These are phyloP conservation scores for Gelatoporia subvermispora DNA, from an alignment of 768 basidiomycete species.

Conservation along the genomic window DNA sequence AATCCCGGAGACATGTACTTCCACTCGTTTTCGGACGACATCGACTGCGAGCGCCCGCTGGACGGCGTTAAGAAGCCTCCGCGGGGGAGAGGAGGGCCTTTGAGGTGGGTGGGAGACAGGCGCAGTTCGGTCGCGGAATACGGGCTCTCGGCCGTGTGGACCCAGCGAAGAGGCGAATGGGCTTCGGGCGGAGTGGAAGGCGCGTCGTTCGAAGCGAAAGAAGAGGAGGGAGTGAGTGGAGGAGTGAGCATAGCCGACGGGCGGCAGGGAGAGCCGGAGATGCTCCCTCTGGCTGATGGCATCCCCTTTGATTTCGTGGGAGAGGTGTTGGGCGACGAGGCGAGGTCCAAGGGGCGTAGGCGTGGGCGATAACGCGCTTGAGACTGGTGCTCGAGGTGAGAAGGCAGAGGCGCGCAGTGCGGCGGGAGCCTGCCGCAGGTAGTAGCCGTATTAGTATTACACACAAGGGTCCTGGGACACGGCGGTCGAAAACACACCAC, in stretches of 20 bases:
- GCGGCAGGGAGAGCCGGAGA: conserved; percentile 14
- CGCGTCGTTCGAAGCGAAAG: conserved; percentile 35
- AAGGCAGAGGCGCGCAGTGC: conserved; percentile 39
- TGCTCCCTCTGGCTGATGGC: conserved; percentile 2
- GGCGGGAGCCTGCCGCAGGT: conserved; percentile 38
- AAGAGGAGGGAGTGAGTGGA: conserved; percentile 66
- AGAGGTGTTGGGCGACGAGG: conserved; percentile 17
- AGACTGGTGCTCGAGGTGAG: conserved; percentile 26
- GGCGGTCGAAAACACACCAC: conserved; percentile 36
- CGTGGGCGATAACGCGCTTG: conserved; percentile 24
- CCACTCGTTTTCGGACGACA: conserved; percentile 11
- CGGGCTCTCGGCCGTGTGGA: conserved; percentile 5
- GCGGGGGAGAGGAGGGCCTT: conserved; percentile 3
- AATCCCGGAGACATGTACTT: background rate
- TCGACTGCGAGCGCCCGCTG: conserved; percentile 14
- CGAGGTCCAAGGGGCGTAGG: conserved; percentile 31
- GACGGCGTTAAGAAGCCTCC: conserved; percentile 15
- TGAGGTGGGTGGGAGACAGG: conserved; percentile 9
- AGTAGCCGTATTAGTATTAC: too few relatives aligned
- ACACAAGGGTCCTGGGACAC: too few relatives aligned
- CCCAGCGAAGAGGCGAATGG: conserved; percentile 13
- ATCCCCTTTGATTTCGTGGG: conserved; percentile 12
- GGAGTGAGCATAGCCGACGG: conserved; percentile 50
- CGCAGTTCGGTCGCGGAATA: background rate
- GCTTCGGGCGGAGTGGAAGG: conserved; percentile 16